Evolutionary conservation across 1,284 basidiomycete species (phyloP).

Genomic region (Ganoderma lucidum): DNA sequence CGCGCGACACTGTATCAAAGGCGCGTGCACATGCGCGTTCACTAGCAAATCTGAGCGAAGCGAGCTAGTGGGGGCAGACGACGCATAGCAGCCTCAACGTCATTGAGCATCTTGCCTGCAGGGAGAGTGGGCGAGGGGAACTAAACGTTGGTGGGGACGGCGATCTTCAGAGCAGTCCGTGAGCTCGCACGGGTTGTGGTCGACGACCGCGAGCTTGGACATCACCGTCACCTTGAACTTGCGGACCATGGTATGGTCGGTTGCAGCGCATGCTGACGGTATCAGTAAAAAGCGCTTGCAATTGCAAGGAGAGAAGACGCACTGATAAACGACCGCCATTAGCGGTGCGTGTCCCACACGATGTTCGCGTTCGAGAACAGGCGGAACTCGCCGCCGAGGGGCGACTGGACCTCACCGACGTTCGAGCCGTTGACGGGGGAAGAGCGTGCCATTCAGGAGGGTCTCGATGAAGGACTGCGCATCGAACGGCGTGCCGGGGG

Average conservation of each 20-base stretch:
- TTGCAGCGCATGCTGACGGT: no score
- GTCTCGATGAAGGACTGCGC: conserved; percentile 49
- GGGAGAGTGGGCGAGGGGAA: conserved; percentile 38
- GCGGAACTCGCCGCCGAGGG: conserved; percentile 45
- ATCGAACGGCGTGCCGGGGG: conserved; percentile 43
- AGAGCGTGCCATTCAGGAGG: conserved; percentile 42
- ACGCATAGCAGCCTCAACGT: conserved; percentile 34
- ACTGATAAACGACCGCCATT: conserved; percentile 43
- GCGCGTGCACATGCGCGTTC: no score
- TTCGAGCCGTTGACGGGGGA: conserved; percentile 41
- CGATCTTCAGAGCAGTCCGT: conserved; percentile 48
- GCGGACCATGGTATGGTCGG: conserved; percentile 29
- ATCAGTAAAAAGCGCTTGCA: no score
- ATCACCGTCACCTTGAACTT: conserved; percentile 39
- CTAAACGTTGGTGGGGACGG: conserved; percentile 29
- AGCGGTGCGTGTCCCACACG: conserved; percentile 42
- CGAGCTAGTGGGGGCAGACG: neutral
- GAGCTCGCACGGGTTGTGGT: conserved; percentile 37
- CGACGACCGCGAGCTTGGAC: conserved; percentile 40
- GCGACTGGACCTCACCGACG: conserved; percentile 41
- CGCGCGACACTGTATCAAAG: conserved; percentile 38
- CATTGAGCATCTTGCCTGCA: conserved; percentile 30
- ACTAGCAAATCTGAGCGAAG: neutral
- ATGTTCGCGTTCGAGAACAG: conserved; percentile 45
- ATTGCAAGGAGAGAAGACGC: no score